Evolutionary conservation across 2,329 filamentous ascomycete genomes (phyloP), one percentile per base, ranked within the genome.

Genomic region (Davidsoniella eucalypti): DNA sequence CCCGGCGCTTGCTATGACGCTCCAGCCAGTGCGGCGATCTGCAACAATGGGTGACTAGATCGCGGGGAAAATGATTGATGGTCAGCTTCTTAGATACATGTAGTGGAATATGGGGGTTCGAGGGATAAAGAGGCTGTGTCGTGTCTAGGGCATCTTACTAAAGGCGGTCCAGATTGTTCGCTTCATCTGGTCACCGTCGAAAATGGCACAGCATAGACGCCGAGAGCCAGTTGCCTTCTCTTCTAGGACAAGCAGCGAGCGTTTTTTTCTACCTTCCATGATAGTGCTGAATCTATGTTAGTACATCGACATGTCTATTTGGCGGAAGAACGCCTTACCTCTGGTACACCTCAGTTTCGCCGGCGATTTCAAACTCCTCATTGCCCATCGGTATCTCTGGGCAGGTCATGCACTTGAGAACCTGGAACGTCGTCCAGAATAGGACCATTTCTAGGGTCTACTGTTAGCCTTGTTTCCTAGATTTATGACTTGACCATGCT

Each of bases 201-300:
- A 48, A 33, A 81, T 68, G 1, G 76, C 77, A 56, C 73, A 77
- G 47, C 65, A 75, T 0, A 81, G 68, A 10, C 77, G 70, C 2
- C 73, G 52, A 2, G 69, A 70, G 8, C 64, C 61, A 1, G 69
- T 73, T 21, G 66, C 61, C 1, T 55, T 47, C 55, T 81, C 76
- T 53, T 72, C 62, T 51, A 71, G 74, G 1, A 80, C 69, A 12
- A 69, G 68, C 3, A 80, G 65, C 2, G 64, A 68, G 56, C 79
- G 74, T 43, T 68, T 65, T 54, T 66, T 73, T 0, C 64, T 67
- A 52, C 78, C 75, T 51, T 80, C 76, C 18, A 67, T 57, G 44
- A 80, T 79, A 58, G 70, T 66, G 2, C 75, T 80, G 5, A 23
- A 53, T 2, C 3, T 43, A 23, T 33, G 23, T 41, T 29, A 33